Evolutionary conservation across 768 basidiomycete species (phyloP), one percentile per base, ranked within the genome.

Genomic region (Hemileccinum impolitum): DNA sequence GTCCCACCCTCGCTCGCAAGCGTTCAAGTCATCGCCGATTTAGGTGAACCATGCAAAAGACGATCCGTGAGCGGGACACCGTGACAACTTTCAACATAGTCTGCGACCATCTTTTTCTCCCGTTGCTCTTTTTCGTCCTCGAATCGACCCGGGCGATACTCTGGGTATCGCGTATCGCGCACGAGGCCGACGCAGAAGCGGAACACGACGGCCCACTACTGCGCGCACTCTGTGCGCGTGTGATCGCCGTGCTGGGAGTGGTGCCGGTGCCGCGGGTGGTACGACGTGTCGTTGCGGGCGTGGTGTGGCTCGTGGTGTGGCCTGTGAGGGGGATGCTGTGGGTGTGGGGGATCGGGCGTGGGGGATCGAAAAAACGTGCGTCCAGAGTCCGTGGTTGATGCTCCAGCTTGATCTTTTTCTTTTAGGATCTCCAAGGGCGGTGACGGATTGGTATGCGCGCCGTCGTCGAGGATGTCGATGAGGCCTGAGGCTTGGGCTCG

Each of bases 271-370:
- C 37, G 14, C 11, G 30, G 30, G 30, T 31, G 14, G 9, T 45
- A 2, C 37, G 34, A 23, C 21, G 34, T 0, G 21, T 15, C 1
- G 3, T 15, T 3, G 26, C 28, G 4, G 38, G 34, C 34, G 37
- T 53, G 1, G 30, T 49, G 10, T 50, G 40, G 13, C 3, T 46
- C 0, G 14, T 38, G 0, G 38, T 36, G 45, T 13, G 28, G 19
- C 36, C 38, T 3, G 11, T 39, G 18, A 36, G 30, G 1, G 37
- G 26, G 3, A 11, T 52, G 4, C 23, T 59, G 1, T 60, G 52
- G 59, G 6, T 54, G 1, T 39, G 25, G 14, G 59, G 59, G 0
- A 50, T 59, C 12, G 50, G 57, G n/a, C 48, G 59, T 11, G 52
- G 46, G 1, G 45, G 40, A 4, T 36, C 48, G 1, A 45, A 48